These are phyloP conservation scores for Aspergillus sp. DNA, from an alignment of 2,329 filamentous ascomycete species.

Conservation along the genomic window DNA sequence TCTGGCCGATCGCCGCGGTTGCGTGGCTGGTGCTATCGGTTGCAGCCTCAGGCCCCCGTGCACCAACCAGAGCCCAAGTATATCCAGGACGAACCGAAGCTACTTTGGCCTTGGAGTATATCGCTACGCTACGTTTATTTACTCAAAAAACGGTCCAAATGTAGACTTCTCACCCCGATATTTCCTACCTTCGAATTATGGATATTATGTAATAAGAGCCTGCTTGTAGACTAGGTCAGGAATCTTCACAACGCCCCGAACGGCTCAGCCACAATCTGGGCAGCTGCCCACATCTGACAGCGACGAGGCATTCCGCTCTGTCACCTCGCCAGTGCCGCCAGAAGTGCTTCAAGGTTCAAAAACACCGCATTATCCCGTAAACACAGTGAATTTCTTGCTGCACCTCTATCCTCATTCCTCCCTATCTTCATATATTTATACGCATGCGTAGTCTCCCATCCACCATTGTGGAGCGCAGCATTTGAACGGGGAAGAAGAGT, in stretches of 20 bases:
- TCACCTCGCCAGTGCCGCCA: neutral
- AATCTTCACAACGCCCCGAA: neutral
- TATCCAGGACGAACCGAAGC: neutral
- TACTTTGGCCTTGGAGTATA: neutral
- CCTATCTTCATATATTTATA: neutral
- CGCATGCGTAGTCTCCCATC: neutral
- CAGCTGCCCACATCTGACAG: neutral
- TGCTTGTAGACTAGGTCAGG: neutral
- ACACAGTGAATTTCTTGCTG: neutral
- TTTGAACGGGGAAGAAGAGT: neutral
- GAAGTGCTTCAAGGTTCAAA: neutral
- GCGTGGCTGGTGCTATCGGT: constrained; percentile 19
- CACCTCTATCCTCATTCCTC: neutral
- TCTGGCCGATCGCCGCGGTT: constrained; percentile 15
- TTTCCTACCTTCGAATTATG: neutral
- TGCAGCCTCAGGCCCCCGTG: constrained; percentile 18
- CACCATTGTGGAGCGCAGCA: constrained; percentile 5
- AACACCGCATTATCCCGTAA: neutral
- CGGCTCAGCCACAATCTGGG: constrained; percentile 8
- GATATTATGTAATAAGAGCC: constrained; percentile 5
- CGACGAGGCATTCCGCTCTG: neutral
- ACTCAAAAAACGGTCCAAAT: neutral
- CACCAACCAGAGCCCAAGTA: neutral
- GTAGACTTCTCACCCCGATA: neutral
- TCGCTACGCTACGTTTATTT: neutral